Percentiles rank a stretch among this genome's conserved stretches.
These are phyloP conservation scores for Tolypocladium pustulatum DNA, from an alignment of 2,329 filamentous ascomycete species.

Conservation along the genomic window DNA sequence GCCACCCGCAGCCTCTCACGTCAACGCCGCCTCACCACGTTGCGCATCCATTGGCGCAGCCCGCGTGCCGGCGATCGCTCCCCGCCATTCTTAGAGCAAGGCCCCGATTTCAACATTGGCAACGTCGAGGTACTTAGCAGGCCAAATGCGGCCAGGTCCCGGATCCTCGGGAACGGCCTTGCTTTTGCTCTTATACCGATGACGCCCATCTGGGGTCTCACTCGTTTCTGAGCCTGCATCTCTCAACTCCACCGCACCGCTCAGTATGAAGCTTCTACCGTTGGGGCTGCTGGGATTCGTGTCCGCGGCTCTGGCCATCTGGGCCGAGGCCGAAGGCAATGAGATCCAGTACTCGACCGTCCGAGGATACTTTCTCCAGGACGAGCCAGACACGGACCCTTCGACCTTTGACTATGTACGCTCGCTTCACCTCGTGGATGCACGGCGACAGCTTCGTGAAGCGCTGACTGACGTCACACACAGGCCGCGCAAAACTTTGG, in stretches of 20 bases:
- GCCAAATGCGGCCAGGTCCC: background rate
- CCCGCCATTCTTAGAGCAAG: background rate
- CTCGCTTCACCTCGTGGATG: background rate
- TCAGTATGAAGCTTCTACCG: constrained; percentile 22
- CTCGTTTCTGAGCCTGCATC: background rate
- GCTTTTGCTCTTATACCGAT: background rate
- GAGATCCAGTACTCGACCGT: constrained; percentile 51
- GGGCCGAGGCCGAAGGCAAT: constrained; percentile 19
- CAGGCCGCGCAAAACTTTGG: constrained; percentile 54
- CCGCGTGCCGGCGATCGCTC: background rate
- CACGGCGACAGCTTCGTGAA: background rate
- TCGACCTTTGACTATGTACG: constrained; percentile 54
- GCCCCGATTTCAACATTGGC: background rate
- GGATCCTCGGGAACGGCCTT: background rate
- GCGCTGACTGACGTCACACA: constrained; percentile 14
- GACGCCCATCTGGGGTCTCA: background rate
- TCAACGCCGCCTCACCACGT: background rate
- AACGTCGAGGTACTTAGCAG: background rate
- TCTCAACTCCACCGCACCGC: background rate
- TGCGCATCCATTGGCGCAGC: background rate
- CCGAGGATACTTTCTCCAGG: constrained; percentile 53
- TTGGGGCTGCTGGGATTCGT: constrained; percentile 18
- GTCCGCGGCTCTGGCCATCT: constrained; percentile 14
- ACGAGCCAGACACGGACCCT: constrained; percentile 44
- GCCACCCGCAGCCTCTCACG: background rate